These are phyloP conservation scores for Picochlorum sp. DNA, from an alignment of 139 green algal genomes.

Conservation along the genomic window DNA sequence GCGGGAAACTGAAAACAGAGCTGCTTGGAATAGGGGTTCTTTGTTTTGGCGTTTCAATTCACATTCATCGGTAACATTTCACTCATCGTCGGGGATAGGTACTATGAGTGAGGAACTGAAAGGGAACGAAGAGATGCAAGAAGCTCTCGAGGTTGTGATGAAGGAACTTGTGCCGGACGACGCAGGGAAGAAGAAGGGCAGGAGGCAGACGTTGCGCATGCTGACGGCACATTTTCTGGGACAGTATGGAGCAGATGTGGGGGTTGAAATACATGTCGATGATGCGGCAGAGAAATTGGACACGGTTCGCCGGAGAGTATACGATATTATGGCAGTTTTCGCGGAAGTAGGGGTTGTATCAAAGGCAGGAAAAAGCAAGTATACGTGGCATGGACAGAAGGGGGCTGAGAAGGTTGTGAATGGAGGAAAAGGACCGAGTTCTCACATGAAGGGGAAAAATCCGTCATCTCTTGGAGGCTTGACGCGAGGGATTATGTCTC, in stretches of 20 bases:
- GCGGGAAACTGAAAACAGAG: no score
- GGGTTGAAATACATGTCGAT: no score
- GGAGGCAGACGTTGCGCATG: not conserved
- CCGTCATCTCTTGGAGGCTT: not conserved
- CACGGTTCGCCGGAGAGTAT: slow-evolving; percentile 59
- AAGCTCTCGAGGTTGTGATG: not conserved
- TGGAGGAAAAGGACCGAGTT: no score
- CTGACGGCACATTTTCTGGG: no score
- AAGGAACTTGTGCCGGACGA: not conserved
- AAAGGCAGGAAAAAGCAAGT: slow-evolving; percentile 86
- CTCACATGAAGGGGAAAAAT: not conserved
- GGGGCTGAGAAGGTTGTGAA: not conserved
- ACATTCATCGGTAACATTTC: no score
- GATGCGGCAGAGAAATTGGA: no score
- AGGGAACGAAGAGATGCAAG: slow-evolving; percentile 1
- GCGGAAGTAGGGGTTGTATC: slow-evolving; percentile 85
- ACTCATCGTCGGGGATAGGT: not conserved
- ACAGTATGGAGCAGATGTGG: no score
- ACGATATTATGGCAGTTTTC: slow-evolving; percentile 96
- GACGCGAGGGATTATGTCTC: no score
- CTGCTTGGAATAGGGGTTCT: no score
- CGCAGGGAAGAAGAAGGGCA: not conserved
- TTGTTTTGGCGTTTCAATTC: not conserved
- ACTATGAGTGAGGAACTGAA: not conserved
- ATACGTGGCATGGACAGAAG: slow-evolving; percentile 3